phyloP scores from a whole-genome alignment of 169 alveolate species.

The Plasmodium ovale region DNA sequence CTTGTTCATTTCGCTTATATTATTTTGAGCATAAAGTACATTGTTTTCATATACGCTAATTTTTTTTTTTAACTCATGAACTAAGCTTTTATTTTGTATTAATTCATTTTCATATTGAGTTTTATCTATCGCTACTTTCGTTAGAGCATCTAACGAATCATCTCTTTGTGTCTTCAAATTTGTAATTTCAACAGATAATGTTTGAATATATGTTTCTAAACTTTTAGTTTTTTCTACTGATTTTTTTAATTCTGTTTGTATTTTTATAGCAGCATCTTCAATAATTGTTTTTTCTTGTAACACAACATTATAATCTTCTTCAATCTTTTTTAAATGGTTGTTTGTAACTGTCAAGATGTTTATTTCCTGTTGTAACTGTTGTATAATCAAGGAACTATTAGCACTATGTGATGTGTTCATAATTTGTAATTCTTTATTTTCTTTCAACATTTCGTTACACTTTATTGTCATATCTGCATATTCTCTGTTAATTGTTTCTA shows the following conservation, averaged over 20 bases:
- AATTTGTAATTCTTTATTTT: slow-evolving; percentile 56
- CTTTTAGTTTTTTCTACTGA: slow-evolving; percentile 72
- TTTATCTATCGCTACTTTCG: slow-evolving; percentile 75
- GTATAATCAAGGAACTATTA: slow-evolving; percentile 49
- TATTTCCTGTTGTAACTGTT: slow-evolving; percentile 73
- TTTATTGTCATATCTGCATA: slow-evolving; percentile 27
- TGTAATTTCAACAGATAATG: slow-evolving; percentile 50
- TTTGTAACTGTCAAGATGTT: slow-evolving; percentile 42
- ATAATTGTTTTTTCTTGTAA: slow-evolving; percentile 69
- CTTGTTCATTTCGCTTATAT: slow-evolving; percentile 54
- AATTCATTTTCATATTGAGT: slow-evolving; percentile 73
- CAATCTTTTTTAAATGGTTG: slow-evolving; percentile 60
- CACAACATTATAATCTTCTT: slow-evolving; percentile 63
- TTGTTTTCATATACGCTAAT: slow-evolving; percentile 46
- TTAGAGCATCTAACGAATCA: slow-evolving; percentile 69
- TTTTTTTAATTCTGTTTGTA: slow-evolving; percentile 72
- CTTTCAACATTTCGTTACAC: slow-evolving; percentile 61
- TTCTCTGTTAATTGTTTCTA: slow-evolving; percentile 41
- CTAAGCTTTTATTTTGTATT: slow-evolving; percentile 51
- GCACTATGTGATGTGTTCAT: slow-evolving; percentile 56
- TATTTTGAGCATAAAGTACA: slow-evolving; percentile 43
- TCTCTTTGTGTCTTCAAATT: slow-evolving; percentile 63
- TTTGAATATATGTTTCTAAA: slow-evolving; percentile 58
- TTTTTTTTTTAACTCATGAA: slow-evolving; percentile 52
- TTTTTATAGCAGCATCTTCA: slow-evolving; percentile 76